Evolutionary conservation across 176 grass and related monocot species (phyloP).

Genomic region (Aegilops umbellulata): DNA sequence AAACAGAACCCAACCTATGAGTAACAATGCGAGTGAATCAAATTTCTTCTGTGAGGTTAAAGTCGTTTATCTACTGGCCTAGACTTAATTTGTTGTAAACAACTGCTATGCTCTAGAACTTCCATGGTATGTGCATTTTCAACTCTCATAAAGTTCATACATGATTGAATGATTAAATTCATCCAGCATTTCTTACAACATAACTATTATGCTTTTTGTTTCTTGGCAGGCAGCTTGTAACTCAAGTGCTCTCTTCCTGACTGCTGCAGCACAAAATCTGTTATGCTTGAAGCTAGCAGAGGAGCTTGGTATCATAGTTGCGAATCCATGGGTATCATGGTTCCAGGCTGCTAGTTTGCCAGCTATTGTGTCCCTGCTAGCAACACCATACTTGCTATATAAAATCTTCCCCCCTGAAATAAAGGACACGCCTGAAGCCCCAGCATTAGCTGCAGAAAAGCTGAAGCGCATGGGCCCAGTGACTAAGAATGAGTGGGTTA

Average conservation of each 20-base stretch:
- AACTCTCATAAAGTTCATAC: background rate
- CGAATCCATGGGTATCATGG: slow-evolving; percentile 88
- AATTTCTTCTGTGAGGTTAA: background rate
- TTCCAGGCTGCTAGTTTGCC: slow-evolving; percentile 90
- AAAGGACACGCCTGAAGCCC: slow-evolving; percentile 84
- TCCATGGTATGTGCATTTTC: background rate
- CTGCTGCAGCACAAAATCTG: slow-evolving; percentile 89
- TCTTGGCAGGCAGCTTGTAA: slow-evolving; percentile 67
- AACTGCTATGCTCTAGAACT: background rate
- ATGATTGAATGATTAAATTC: background rate
- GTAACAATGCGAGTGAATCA: background rate
- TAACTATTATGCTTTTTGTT: slow-evolving; percentile 17
- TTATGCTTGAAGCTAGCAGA: slow-evolving; percentile 86
- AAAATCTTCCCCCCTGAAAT: slow-evolving; percentile 81
- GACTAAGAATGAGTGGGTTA: slow-evolving; percentile 82
- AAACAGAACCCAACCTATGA: background rate
- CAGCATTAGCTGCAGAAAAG: slow-evolving; percentile 55
- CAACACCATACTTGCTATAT: slow-evolving; percentile 80
- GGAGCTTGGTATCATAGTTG: slow-evolving; percentile 70
- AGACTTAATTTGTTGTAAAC: background rate
- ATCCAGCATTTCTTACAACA: background rate
- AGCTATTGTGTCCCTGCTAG: slow-evolving; percentile 60
- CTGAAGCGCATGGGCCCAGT: slow-evolving; percentile 72
- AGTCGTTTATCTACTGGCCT: background rate
- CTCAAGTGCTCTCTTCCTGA: slow-evolving; percentile 83